A percentile compares a stretch with the other conserved stretches of the same genome.
These are phyloP conservation scores for Metschnikowia arizonensis DNA, from an alignment of 805 yeast species.

Conservation along the genomic window DNA sequence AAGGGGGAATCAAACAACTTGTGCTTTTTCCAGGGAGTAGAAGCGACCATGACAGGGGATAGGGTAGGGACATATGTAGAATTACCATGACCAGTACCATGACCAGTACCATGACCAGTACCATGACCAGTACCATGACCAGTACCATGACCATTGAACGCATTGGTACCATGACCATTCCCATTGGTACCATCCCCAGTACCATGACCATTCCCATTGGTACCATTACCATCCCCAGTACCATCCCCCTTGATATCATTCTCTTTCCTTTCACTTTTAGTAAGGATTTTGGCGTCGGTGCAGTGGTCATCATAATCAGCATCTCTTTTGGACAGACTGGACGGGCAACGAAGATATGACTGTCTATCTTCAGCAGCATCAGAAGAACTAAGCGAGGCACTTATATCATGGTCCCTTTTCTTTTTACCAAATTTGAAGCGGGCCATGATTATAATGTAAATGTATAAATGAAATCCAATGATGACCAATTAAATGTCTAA, in stretches of 20 bases:
- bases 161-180: too few species aligned
- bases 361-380: conserved; percentile 9
- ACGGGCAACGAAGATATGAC: conserved; percentile 16
- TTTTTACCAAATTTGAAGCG: conserved; percentile 56
- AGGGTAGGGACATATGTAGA: conserved; percentile 14
- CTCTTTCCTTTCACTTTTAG: too few species aligned
- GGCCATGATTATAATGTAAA: conserved; percentile 46
- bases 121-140: too few species aligned
- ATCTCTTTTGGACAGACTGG: conserved; percentile 12
- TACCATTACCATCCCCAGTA: too few species aligned
- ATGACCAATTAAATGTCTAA: too few species aligned
- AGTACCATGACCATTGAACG: too few species aligned
- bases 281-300: too few species aligned
- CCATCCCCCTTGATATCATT: neutral
- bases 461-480: too few species aligned
- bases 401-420: conserved; percentile 30
- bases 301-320: conserved; percentile 5
- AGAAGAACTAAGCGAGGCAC: conserved; percentile 15
- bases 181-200: too few species aligned
- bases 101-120: too few species aligned
- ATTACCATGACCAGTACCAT: too few species aligned
- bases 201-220: too few species aligned
- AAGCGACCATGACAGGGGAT: neutral
- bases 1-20: conserved; percentile 75
- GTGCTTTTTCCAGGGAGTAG: conserved; percentile 64